These are phyloP conservation scores for Pelargonium australe DNA, from an alignment of 441 rosid species.

Conservation along the genomic window DNA sequence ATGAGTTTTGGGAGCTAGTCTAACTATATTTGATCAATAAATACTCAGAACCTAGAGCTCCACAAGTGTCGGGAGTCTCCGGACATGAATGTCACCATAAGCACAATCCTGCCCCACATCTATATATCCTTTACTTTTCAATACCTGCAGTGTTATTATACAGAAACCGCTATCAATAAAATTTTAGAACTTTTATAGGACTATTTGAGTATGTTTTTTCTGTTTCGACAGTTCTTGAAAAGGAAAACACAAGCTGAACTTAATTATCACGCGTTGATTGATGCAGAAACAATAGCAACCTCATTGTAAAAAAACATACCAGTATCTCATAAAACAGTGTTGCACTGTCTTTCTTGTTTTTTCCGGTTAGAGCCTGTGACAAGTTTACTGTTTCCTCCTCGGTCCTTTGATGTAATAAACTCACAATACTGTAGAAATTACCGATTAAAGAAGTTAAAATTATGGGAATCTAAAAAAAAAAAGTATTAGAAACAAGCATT, in stretches of 20 bases:
- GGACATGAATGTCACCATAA: slow-evolving; percentile 47
- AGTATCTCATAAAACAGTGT: slow-evolving; percentile 77
- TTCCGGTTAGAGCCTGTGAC: slow-evolving; percentile 41
- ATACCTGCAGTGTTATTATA: slow-evolving; percentile 43
- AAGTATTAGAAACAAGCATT: neutral
- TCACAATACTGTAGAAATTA: slow-evolving; percentile 39
- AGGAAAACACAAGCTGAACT: neutral
- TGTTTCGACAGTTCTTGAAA: neutral
- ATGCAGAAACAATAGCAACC: neutral
- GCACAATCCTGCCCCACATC: slow-evolving; percentile 54
- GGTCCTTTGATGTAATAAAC: slow-evolving; percentile 30
- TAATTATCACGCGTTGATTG: neutral
- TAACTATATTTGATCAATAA: neutral
- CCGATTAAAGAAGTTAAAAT: slow-evolving; percentile 17
- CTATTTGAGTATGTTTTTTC: neutral
- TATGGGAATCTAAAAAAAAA: neutral
- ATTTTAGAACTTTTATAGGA: neutral
- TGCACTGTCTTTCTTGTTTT: slow-evolving; percentile 54
- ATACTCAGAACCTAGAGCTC: slow-evolving; percentile 1
- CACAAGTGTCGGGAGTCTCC: slow-evolving; percentile 20
- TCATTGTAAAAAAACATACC: slow-evolving; percentile 34
- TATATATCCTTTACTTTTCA: slow-evolving; percentile 53
- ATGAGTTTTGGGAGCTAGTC: neutral
- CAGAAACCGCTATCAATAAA: slow-evolving; percentile 4
- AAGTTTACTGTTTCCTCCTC: slow-evolving; percentile 52